Evolutionary conservation across 345 rosid species (phyloP).

Genomic region (Populus pruinosa): DNA sequence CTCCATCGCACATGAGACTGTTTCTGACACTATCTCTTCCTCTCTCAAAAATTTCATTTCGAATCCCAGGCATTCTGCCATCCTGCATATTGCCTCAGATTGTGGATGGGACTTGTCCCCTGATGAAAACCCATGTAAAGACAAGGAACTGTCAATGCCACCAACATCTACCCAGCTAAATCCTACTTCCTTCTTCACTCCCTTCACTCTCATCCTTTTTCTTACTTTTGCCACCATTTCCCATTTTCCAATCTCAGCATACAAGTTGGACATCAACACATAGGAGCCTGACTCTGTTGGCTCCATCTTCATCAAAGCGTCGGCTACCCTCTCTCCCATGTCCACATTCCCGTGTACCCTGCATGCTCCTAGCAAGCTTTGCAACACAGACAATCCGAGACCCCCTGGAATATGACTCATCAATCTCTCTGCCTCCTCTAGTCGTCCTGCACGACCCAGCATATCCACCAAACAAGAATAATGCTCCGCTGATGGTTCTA

Average conservation of each 20-base stretch:
- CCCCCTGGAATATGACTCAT: conserved; percentile 57
- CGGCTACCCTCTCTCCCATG: conserved; percentile 61
- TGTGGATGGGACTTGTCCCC: conserved; percentile 67
- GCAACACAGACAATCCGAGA: conserved; percentile 67
- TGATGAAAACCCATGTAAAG: conserved; percentile 65
- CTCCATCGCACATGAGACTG: neutral
- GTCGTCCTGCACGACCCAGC: conserved; percentile 77
- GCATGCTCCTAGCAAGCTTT: conserved; percentile 81
- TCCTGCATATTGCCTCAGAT: conserved; percentile 47
- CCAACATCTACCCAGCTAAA: conserved; percentile 78
- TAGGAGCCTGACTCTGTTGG: conserved; percentile 67
- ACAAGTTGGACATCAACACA: conserved; percentile 78
- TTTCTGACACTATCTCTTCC: neutral
- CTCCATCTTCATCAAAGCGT: conserved; percentile 56
- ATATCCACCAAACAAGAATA: conserved; percentile 90
- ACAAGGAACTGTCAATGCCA: conserved; percentile 40
- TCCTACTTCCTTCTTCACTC: conserved; percentile 79
- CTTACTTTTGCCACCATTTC: conserved; percentile 60
- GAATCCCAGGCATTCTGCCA: conserved; percentile 52
- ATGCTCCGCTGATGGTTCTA: conserved; percentile 69
- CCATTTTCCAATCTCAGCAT: conserved; percentile 81
- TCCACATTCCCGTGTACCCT: conserved; percentile 64
- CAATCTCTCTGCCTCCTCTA: conserved; percentile 67
- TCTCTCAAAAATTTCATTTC: conserved; percentile 52
- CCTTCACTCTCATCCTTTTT: conserved; percentile 65